Conservation (phyloP, 306 rosid genomes). For the Glycine soja region DNA sequence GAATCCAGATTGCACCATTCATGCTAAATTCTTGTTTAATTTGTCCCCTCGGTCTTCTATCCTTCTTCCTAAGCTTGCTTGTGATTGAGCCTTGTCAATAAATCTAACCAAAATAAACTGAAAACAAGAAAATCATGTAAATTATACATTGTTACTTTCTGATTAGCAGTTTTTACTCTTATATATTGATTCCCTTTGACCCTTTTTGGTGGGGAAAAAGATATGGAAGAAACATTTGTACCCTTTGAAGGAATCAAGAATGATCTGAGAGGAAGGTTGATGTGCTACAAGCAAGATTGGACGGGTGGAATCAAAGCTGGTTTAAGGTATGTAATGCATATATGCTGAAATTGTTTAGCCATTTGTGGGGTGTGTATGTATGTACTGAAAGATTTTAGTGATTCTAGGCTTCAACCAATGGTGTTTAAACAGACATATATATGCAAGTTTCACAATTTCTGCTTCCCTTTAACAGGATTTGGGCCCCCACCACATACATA, state of each 20-base stretch:
- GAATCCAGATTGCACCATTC: constrained; percentile 45
- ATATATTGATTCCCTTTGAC: constrained; percentile 31
- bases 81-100: constrained; percentile 30
- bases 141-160: constrained; percentile 20
- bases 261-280: constrained; percentile 79
- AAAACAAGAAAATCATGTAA: constrained; percentile 57
- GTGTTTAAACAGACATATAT: neutral
- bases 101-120: constrained; percentile 9
- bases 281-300: constrained; percentile 97
- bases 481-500: constrained; percentile 92
- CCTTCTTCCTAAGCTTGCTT: neutral
- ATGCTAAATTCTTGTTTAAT: constrained; percentile 9
- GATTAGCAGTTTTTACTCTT: neutral
- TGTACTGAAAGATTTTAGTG: too few relatives aligned
- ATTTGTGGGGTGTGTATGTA: too few relatives aligned
- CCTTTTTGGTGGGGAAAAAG: constrained; percentile 25
- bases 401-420: constrained; percentile 26
- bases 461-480: constrained; percentile 62
- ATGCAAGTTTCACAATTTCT: neutral
- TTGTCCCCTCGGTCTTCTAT: constrained; percentile 23
- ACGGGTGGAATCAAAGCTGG: constrained; percentile 80
- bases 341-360: neutral
- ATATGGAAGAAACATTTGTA: constrained; percentile 85
- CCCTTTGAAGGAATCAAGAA: constrained; percentile 86
- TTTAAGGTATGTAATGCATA: constrained; percentile 55